These are phyloP conservation scores for Gossypium aridum DNA, from an alignment of 441 rosid species.

Conservation along the genomic window DNA sequence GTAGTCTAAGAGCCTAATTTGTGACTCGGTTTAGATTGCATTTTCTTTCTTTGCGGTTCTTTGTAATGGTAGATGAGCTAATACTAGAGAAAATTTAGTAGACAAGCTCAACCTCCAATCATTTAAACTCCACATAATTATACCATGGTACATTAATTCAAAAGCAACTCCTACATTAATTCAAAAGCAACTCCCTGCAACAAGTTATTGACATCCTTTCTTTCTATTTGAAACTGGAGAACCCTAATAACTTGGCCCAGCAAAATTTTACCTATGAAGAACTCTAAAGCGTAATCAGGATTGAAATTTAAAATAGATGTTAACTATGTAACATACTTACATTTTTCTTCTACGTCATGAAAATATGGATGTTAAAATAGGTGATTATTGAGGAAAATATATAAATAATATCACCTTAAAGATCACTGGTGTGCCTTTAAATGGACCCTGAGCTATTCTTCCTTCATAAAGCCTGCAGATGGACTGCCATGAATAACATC, in stretches of 20 bases:
- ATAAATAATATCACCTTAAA: constrained; percentile 50
- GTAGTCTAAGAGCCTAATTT: not conserved
- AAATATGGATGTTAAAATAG: not conserved
- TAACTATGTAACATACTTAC: too few relatives aligned
- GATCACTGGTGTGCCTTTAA: constrained; percentile 54
- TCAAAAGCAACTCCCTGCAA: not conserved
- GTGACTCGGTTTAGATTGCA: not conserved
- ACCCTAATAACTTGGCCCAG: not conserved
- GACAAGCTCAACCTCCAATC: not conserved
- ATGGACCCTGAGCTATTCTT: constrained; percentile 71
- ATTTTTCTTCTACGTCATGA: not conserved
- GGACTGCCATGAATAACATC: constrained; percentile 49
- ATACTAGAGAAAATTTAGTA: not conserved
- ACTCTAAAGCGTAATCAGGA: not conserved
- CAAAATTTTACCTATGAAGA: not conserved
- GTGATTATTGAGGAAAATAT: not conserved
- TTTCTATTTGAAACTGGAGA: not conserved
- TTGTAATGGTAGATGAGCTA: too few relatives aligned
- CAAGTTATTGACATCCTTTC: not conserved
- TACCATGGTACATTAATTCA: not conserved
- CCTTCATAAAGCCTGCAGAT: constrained; percentile 91
- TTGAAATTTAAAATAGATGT: not conserved
- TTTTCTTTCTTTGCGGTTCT: too few relatives aligned
- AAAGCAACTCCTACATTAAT: not conserved
- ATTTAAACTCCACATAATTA: not conserved